Evolutionary conservation across 768 basidiomycete species (phyloP), one percentile per base, ranked within the genome.

Genomic region (Termitomyces sp.): DNA sequence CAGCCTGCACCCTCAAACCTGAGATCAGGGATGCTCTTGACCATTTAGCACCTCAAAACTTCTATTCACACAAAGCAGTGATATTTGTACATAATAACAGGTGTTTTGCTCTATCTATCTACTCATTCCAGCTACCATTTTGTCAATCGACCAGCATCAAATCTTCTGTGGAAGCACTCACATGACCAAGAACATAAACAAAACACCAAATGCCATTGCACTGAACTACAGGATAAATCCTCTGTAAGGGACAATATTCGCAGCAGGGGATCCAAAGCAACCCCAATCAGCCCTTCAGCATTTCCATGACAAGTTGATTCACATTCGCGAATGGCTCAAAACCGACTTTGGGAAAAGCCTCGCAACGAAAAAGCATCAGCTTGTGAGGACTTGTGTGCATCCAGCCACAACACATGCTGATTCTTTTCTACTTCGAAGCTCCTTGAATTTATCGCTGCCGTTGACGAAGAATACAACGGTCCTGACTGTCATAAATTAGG

Each of bases 241-340:
- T n/a, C 33, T 37, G 51, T 55, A 56, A 49, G 55, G 48, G 56
- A 58, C 46, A 49, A 36, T 54, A 56, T 62, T 52, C 39, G 28
- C 46, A 51, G 56, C 46, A 49, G 79, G 73, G 42, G 78, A 85
- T 63, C 71, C 79, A 50, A 73, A 70, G 16, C 64, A 70, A 24
- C 65, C 70, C 4, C 64, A 70, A 28, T 84, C 85, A 0, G 86
- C 90, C 5, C 84, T 94, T 28, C 81, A 83, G 57, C 94, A 96
- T 66, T 96, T 95, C 67, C 73, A 92, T 62, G 90, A 93, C 64
- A 96, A 95, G 70, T 78, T 96, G 34, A 69, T 95, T 28, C 81
- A 84, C 56, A 89, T 96, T 57, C 77, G 74, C 41, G 83, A 83
- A 47, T 76, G 83, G 60, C 82, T 95, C 60, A 95, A 94, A 75